Percentiles rank a stretch among this genome's conserved stretches.
Evolutionary conservation across 1,284 basidiomycete species (phyloP).

Genomic region (Tilletia setariae): DNA sequence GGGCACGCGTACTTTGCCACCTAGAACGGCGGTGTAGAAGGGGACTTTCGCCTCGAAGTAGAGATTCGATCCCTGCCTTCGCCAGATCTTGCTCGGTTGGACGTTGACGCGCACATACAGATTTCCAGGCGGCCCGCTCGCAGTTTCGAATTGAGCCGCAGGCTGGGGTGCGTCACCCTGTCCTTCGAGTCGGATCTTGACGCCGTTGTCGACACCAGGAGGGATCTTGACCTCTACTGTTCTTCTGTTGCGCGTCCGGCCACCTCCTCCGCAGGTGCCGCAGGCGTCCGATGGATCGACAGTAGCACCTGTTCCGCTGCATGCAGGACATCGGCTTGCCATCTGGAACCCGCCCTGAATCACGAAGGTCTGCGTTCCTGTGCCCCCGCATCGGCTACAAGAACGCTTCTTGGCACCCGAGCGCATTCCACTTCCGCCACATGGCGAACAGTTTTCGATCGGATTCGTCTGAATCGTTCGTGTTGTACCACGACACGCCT

Average conservation of each 20-base stretch:
- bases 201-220: constrained; percentile 90
- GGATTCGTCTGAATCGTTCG: constrained; percentile 75
- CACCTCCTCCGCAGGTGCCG: constrained; percentile 76
- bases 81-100: constrained; percentile 76
- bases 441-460: constrained; percentile 77
- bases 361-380: constrained; percentile 83
- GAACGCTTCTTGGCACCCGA: constrained; percentile 75
- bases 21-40: constrained; percentile 79
- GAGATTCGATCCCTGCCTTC: constrained; percentile 85
- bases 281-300: constrained; percentile 79
- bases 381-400: constrained; percentile 78
- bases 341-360: constrained; percentile 95
- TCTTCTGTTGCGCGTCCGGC: constrained; percentile 78
- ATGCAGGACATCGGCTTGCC: constrained; percentile 82
- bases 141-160: neutral
- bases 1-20: constrained; percentile 81
- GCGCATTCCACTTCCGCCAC: constrained; percentile 82
- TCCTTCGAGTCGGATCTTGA: constrained; percentile 79
- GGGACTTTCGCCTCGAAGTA: constrained; percentile 89
- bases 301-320: constrained; percentile 76
- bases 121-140: constrained; percentile 64
- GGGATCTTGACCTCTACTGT: constrained; percentile 74
- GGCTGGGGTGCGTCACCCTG: constrained; percentile 79
- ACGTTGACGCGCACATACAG: constrained; percentile 85
- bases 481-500: constrained; percentile 85